Conservation (phyloP, 495 filamentous ascomycete genomes). For the Aspergillus haitiensis region DNA sequence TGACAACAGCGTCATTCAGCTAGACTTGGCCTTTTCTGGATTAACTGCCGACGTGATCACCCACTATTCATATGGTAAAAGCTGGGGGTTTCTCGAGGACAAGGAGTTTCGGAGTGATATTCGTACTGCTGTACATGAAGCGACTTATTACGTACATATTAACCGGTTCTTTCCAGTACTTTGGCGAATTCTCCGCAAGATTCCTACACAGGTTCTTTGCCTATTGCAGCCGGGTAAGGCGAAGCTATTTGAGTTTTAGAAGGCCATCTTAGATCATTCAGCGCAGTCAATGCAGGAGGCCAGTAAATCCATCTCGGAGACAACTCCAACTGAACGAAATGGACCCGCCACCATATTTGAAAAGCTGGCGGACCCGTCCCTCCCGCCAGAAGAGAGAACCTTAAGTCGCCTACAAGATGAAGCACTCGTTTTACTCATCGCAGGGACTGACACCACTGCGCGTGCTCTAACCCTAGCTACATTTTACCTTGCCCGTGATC, state of each 20-base stretch:
- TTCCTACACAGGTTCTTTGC: slow-evolving; percentile 23
- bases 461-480: slow-evolving; percentile 24
- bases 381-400: slow-evolving; percentile 28
- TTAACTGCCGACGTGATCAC: slow-evolving; percentile 47
- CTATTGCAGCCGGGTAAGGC: slow-evolving; percentile 28
- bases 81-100: slow-evolving; percentile 33
- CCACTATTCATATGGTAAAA: slow-evolving; percentile 44
- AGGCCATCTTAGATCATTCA: neutral
- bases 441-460: slow-evolving; percentile 47
- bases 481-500: slow-evolving; percentile 24
- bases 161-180: slow-evolving; percentile 35
- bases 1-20: too few relatives aligned
- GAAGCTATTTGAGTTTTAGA: slow-evolving; percentile 26
- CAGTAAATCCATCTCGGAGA: too few relatives aligned
- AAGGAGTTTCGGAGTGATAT: slow-evolving; percentile 22
- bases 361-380: slow-evolving; percentile 21
- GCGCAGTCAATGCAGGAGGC: neutral
- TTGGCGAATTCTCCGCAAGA: slow-evolving; percentile 14
- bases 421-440: slow-evolving; percentile 37
- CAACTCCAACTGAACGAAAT: neutral
- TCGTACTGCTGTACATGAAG: slow-evolving; percentile 21
- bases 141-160: slow-evolving; percentile 25
- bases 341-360: slow-evolving; percentile 24
- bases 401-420: slow-evolving; percentile 41
- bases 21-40: neutral